Conservation (phyloP, 768 basidiomycete species). For the Lactarius psammicola region DNA sequence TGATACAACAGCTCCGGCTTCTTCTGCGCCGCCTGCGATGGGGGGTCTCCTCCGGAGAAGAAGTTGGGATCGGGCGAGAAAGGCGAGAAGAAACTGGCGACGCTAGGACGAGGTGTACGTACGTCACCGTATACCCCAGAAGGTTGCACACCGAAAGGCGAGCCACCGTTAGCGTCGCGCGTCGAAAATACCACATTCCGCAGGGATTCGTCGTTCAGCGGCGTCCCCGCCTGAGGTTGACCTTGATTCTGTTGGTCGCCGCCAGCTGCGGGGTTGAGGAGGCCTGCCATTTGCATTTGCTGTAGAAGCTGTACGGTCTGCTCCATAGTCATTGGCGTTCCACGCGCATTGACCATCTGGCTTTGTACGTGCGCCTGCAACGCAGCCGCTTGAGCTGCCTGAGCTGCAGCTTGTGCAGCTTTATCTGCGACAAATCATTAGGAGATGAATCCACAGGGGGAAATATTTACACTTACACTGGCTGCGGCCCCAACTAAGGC, state of each 20-base stretch:
- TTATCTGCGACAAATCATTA: slow-evolving; percentile 54
- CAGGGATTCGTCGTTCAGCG: slow-evolving; percentile 22
- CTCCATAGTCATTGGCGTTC: slow-evolving; percentile 49
- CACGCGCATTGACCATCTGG: slow-evolving; percentile 28
- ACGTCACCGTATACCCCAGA: slow-evolving; percentile 22
- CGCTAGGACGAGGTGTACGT: slow-evolving; percentile 22
- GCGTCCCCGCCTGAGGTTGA: slow-evolving; percentile 29
- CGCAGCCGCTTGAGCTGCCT: slow-evolving; percentile 66
- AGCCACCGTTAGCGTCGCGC: slow-evolving; percentile 20
- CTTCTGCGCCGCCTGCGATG: slow-evolving; percentile 38
- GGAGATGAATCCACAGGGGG: slow-evolving; percentile 2
- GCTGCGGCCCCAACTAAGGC: slow-evolving; percentile 90
- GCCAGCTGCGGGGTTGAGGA: slow-evolving; percentile 32
- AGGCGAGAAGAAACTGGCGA: slow-evolving; percentile 54
- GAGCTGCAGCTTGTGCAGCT: slow-evolving; percentile 87
- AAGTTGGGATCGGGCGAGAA: slow-evolving; percentile 76
- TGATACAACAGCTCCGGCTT: slow-evolving; percentile 49
- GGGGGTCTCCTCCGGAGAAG: slow-evolving; percentile 38
- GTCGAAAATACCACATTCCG: slow-evolving; percentile 24
- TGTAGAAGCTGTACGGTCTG: slow-evolving; percentile 63
- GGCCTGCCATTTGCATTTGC: slow-evolving; percentile 48
- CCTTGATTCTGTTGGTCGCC: slow-evolving; percentile 30
- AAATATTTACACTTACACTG: slow-evolving; percentile 61
- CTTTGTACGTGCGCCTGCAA: slow-evolving; percentile 49
- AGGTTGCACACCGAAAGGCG: slow-evolving; percentile 23